Evolutionary conservation across 2,329 filamentous ascomycete genomes (phyloP), one percentile per base, ranked within the genome.

Genomic region (Curvularia hawaiiensis): DNA sequence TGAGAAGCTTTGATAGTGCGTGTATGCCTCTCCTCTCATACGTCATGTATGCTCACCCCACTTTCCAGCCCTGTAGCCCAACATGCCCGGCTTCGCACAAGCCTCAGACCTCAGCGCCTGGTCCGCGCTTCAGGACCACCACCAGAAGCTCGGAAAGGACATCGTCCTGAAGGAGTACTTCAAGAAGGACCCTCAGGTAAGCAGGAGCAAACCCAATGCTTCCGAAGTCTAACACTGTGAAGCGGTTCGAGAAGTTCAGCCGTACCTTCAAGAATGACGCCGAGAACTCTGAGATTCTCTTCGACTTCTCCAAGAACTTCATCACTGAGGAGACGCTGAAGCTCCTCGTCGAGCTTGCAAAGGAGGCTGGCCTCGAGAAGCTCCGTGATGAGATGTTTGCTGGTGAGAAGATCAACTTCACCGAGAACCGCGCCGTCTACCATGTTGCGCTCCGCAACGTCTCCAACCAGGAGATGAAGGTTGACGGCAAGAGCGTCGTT

Each of bases 221-320:
- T 24, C 22, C 30, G 2, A 20, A 35, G 16, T 44, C 65, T 69
- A 47, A 69, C 14, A 18, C 18, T 11, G 20, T 39, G 28, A 77
- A 90, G 75, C 92, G 95, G 63, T 98, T 97, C 83, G 80, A 89
- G 73, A 96, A 95, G 80, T 93, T 97, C 83, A 90, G 88, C 76
- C 90, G 88, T 77, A 91, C 86, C 73, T 97, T 98, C 79, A 82
- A 85, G 70, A 93, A 91, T 79, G 78, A 85, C 52, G 88, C 90
- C 67, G 91, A 96, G 73, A 85, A 84, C 72, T 88, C 87, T 68
- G 92, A 97, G 65, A 95, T 96, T 72, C 86, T 99, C 63, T 99
- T 98, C 79, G 95, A 99, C 80, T 99, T 97, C 82, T 95, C 90
- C 83, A 99, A 99, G 88, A 99, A 99, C 86, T 93, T 99, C 79